A percentile compares a stretch with the other conserved stretches of the same genome.
phyloP scores from a whole-genome alignment of 225 moss, liverwort and hornwort genomes.

The Climacium dendroides region DNA sequence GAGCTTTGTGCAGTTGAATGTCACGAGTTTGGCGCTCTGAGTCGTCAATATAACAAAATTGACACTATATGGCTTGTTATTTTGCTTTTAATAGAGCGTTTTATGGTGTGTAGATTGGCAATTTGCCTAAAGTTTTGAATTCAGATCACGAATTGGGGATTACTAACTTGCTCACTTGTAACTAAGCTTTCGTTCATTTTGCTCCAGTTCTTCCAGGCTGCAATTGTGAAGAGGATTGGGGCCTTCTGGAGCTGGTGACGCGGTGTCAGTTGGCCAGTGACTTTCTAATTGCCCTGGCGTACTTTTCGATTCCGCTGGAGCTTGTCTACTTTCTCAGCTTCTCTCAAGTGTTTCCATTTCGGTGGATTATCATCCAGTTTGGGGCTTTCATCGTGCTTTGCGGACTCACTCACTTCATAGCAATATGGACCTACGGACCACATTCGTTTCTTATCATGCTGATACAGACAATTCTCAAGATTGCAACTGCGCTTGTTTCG shows the following conservation, averaged over 20 bases:
- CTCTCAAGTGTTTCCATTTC: constrained; percentile 66
- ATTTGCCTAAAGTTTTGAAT: neutral
- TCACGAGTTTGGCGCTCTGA: neutral
- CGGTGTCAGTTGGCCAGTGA: constrained; percentile 90
- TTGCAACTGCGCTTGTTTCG: constrained; percentile 75
- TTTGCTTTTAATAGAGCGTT: neutral
- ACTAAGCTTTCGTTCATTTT: neutral
- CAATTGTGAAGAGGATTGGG: constrained; percentile 80
- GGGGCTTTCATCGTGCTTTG: constrained; percentile 85
- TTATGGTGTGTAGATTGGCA: neutral
- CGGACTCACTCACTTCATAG: constrained; percentile 79
- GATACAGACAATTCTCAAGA: constrained; percentile 74
- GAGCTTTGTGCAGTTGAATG: neutral
- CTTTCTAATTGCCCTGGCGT: constrained; percentile 80
- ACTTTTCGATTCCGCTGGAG: constrained; percentile 92
- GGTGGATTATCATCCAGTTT: constrained; percentile 86
- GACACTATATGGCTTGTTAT: neutral
- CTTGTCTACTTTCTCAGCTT: constrained; percentile 83
- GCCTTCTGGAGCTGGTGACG: constrained; percentile 56
- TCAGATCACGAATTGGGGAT: neutral
- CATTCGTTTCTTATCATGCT: constrained; percentile 76
- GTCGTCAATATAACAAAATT: neutral
- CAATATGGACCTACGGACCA: constrained; percentile 90
- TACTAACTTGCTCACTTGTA: neutral
- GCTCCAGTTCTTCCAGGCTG: constrained; percentile 44